Base-by-base conservation (phyloP, 2,329 filamentous ascomycete genomes). In the Aspergillus cejpii region DNA sequence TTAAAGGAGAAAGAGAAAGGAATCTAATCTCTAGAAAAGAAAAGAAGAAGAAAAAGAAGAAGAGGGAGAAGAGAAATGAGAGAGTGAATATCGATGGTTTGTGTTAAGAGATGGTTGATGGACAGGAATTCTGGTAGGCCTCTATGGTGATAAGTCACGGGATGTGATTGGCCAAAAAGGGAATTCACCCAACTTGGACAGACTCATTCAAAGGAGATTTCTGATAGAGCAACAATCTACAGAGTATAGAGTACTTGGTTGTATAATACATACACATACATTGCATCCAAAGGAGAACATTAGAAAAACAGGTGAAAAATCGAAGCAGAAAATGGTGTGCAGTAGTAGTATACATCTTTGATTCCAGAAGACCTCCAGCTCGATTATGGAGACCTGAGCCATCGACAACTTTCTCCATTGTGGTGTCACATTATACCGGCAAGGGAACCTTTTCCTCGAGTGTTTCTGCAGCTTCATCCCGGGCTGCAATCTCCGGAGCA, bases 401-500 rank as follows among this genome's bases (percentile, higher is more conserved):
- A 19, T 6, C 17, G 31, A 20, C 6, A 34, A 10, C 11, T 15
- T 34, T 17, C 11, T 20, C 17, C 23, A 24, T 19, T 34, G 8
- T 5, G 17, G 10, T 11, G 11, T 15, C 8, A 19, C 8, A 24
- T 43, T 28, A 51, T 29, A 43, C 39, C 39, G 15, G 26, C 36
- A 40, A 23, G 28, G 41, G 10, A 20, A 26, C 20, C 26, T 23
- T 40, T 15, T 49, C 46, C 8, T 41, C 46, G 26, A 23, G 33
- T 12, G 38, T 55, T 2, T 62, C 62, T 24, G 64, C 63, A 21
- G 24, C n/a, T 11, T 62, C 63, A 39, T 65, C 60, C 28, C 52
- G 54, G 10, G 64, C 63, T 8, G 63, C 66, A 40, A 69, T 65
- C 29, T 68, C 68, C 3, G 62, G 59, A 2, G 58, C 58, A 42